Base-by-base conservation (phyloP, 306 rosid species). In the Geum urbanum region DNA sequence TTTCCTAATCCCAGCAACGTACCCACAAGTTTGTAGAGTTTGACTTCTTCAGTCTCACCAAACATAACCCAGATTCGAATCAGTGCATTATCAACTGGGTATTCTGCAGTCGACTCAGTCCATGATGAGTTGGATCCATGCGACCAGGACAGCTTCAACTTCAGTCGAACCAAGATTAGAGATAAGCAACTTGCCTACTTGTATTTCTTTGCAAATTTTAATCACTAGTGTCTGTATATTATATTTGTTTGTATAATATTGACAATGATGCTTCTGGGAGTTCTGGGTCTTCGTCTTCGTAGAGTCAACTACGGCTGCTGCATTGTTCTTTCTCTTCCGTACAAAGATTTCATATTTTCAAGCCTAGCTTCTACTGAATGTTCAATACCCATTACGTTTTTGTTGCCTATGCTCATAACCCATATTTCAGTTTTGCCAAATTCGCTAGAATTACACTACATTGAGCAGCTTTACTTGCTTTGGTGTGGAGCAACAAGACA, bases 321-420 rank as follows among this genome's bases (percentile, higher is more conserved):
- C 37, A 32, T 2, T 32, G 3, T 32, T 32, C 37, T 32, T 1
- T 32, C 37, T 32, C 37, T 1, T 1, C 37, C n/a, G 0, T 40
- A 2, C 19, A 46, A 0, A 27, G 3, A 3, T 27, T 4, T 16
- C 10, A 24, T 45, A 6, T 7, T 72, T 44, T n/a, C 52, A 37
- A 50, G 32, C 46, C 9, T 22, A 49, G 73, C 61, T 55, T 55
- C 39, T 51, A 67, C 71, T 46, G 44, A 70, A 58, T 69, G 9
- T 58, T 74, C 80, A 71, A 10, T 4, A 14, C 37, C 55, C 19
- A 7, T 57, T 45, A 35, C 27, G 3, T 54, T 53, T 19, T 37
- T 53, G 32, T 51, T 70, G 37, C 53, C n/a, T 45, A 22, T 13
- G 39, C 41, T 64, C 20, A 6, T n/a, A 7, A 50, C 20, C 53